phyloP scores from a whole-genome alignment of 768 basidiomycete genomes.

The Clathrus columnatus region DNA sequence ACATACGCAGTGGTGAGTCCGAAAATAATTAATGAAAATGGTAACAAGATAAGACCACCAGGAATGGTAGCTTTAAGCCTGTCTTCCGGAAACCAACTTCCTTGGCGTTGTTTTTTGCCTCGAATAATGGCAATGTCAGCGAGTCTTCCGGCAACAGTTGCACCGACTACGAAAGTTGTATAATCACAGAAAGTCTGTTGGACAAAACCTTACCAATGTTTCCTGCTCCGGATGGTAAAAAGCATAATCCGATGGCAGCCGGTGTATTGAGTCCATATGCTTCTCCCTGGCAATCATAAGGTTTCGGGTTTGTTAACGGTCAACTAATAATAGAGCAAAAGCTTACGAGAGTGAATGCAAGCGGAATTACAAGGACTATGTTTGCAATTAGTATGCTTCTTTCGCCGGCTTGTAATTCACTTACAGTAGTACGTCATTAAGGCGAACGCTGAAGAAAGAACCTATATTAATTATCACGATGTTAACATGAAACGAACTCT shows the following conservation, averaged over 20 bases:
- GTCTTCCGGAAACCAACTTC: slow-evolving; percentile 61
- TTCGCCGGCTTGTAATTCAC: background rate
- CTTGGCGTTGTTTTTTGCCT: slow-evolving; percentile 41
- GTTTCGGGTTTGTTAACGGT: background rate
- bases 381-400: background rate
- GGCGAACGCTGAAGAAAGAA: background rate
- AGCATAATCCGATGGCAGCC: background rate
- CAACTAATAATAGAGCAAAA: background rate
- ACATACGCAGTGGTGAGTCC: slow-evolving; percentile 46
- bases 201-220: slow-evolving; percentile 4
- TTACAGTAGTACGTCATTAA: background rate
- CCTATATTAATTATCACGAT: background rate
- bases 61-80: slow-evolving; percentile 45
- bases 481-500: background rate
- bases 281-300: background rate
- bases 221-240: slow-evolving; percentile 4
- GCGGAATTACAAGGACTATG: background rate
- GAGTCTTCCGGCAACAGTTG: slow-evolving; percentile 46
- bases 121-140: slow-evolving; percentile 45
- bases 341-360: background rate
- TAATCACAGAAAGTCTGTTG: background rate
- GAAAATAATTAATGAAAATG: slow-evolving; percentile 38
- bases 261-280: background rate
- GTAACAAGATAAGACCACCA: slow-evolving; percentile 42
- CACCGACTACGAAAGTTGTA: slow-evolving; percentile 36